Conservation (phyloP, 805 yeast species). For the Saturnispora bothae region DNA sequence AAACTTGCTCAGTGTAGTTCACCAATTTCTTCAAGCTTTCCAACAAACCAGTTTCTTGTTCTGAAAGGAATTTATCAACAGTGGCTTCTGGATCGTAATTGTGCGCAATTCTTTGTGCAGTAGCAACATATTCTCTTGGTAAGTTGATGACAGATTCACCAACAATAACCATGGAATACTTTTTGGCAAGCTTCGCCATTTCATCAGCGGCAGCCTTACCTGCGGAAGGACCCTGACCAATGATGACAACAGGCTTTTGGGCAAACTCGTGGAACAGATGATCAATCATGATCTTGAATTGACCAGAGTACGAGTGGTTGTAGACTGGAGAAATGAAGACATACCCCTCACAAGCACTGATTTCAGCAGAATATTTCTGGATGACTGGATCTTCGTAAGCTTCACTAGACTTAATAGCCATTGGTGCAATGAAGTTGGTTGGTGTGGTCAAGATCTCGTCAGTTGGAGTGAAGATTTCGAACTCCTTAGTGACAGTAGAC, state of each 20-base stretch:
- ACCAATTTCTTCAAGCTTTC: neutral
- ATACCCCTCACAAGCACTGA: slow-evolving; percentile 7
- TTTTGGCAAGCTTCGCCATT: slow-evolving; percentile 3
- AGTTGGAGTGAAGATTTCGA: slow-evolving; percentile 7
- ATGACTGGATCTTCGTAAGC: slow-evolving; percentile 1
- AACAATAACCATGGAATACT: slow-evolving; percentile 4
- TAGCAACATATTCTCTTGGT: slow-evolving; percentile 5
- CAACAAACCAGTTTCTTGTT: slow-evolving; percentile 3
- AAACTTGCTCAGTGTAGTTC: neutral
- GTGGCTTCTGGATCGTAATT: slow-evolving; percentile 3
- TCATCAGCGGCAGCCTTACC: slow-evolving; percentile 1
- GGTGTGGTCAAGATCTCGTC: slow-evolving; percentile 3
- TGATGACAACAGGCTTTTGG: slow-evolving; percentile 5
- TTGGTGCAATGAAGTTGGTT: slow-evolving; percentile 2
- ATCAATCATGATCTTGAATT: slow-evolving; percentile 11
- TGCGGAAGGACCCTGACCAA: slow-evolving; percentile 5
- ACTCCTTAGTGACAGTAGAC: neutral
- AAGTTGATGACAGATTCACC: slow-evolving; percentile 6
- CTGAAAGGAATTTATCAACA: slow-evolving; percentile 7
- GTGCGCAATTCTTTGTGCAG: slow-evolving; percentile 2
- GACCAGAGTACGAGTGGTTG: slow-evolving; percentile 9
- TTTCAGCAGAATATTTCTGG: neutral
- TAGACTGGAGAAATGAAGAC: slow-evolving; percentile 11
- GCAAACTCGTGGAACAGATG: slow-evolving; percentile 9
- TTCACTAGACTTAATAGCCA: slow-evolving; percentile 4